Base-by-base conservation (phyloP, 306 rosid genomes). In the Trifolium repens region DNA sequence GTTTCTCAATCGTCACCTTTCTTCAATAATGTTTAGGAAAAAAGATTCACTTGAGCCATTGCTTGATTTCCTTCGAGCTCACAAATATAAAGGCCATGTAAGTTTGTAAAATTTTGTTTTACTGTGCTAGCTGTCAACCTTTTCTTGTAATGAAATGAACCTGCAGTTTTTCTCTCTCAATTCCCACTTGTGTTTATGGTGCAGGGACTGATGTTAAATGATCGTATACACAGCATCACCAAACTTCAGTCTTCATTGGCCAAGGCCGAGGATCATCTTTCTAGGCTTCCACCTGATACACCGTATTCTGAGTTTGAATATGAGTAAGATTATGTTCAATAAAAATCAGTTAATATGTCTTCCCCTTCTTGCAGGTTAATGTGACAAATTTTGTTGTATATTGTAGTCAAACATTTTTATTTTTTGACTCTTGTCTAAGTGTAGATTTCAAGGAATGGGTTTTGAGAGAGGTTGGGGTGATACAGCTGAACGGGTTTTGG, bases 381-480 rank as follows among this genome's bases (percentile, higher is more conserved):
- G 72, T 43, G 71, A 54, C 22, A 43, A 55, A 49, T 40, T 49
- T 62, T 66, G 14, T 16, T 42, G 13, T 30, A 52, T 9, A 5
- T 64, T 75, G 30, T 15, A 8, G 17, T 68, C 49, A 67, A 79
- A 46, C 5, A 37, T 52, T 72, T 57, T 42, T 73, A 30, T 14
- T 19, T 66, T 70, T 59, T 43, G 14, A 14, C 44, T 32, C 40
- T 27, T 57, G 71, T 69, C 57, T 71, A 37, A 34, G 37, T 82
- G 78, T 69, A 91, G 97, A 73, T 85, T 91, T 34, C 98, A 94
- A 85, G 97, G 91, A 87, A 61, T 90, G 88, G 97, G 98, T 78
- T 94, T 94, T 47, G 97, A 91, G 83, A 87, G 80, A 79, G 98
- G 96, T 72, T 90, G 96, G 98, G 98, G 98, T 78, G 96, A 94